Conservation (phyloP, 345 rosid genomes). For the Carallia pectinifolia region DNA sequence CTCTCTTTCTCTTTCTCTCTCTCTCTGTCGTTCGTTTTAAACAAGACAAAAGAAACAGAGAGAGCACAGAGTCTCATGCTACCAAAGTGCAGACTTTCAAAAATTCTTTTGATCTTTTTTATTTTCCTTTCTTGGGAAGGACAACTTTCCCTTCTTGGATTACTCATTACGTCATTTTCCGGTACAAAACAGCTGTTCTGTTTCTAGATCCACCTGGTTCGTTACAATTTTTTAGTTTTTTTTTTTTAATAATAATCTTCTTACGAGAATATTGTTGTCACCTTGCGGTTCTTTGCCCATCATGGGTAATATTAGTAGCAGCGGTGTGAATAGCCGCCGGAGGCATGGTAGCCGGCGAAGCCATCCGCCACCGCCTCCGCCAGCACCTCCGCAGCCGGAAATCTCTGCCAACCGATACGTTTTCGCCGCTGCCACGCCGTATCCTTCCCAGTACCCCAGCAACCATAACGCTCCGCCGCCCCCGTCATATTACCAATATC, state of each 20-base stretch:
- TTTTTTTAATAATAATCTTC: too few species aligned
- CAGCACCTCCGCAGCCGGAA: conserved; percentile 64
- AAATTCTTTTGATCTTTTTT: neutral
- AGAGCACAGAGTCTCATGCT: too few species aligned
- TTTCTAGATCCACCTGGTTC: conserved; percentile 7
- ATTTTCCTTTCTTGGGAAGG: neutral
- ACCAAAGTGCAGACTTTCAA: neutral
- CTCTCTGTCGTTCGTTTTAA: neutral
- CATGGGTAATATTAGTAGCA: conserved; percentile 71
- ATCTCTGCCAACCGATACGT: conserved; percentile 66
- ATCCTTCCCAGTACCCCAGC: conserved; percentile 55
- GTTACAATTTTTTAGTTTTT: too few species aligned
- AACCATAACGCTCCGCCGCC: conserved; percentile 41
- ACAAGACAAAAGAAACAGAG: too few species aligned
- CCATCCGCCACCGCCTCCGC: conserved; percentile 49
- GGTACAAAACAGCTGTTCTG: neutral
- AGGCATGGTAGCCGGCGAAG: conserved; percentile 44
- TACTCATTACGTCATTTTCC: too few species aligned
- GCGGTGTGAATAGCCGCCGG: conserved; percentile 53
- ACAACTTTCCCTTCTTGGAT: conserved; percentile 1
- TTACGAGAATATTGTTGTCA: neutral
- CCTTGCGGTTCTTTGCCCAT: neutral
- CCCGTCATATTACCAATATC: conserved; percentile 50
- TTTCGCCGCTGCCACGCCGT: conserved; percentile 88
- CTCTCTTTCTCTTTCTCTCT: neutral